Conservation (phyloP, 106 monocot genomes). For the Dendrobium catenatum region DNA sequence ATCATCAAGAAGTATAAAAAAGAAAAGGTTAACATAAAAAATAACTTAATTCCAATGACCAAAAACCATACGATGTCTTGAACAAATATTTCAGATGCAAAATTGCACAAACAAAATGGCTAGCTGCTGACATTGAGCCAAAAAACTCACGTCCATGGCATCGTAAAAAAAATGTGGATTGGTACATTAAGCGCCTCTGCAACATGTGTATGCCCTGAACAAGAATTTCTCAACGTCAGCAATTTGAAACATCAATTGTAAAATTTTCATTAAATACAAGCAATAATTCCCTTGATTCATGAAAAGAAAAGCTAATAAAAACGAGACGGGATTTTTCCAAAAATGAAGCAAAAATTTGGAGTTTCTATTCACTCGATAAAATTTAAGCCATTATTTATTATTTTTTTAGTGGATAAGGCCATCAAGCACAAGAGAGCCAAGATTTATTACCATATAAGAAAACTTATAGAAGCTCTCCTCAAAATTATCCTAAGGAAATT, state of each 20-base stretch:
- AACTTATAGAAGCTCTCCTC: not conserved
- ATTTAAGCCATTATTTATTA: not conserved
- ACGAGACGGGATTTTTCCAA: not conserved
- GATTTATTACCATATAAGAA: not conserved
- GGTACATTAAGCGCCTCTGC: slow-evolving; percentile 89
- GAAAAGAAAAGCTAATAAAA: not conserved
- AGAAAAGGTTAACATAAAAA: not conserved
- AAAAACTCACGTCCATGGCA: slow-evolving; percentile 92
- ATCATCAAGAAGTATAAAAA: not conserved
- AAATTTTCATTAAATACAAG: slow-evolving; percentile 14
- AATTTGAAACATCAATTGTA: slow-evolving; percentile 16
- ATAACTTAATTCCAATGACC: not conserved
- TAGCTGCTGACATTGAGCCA: not conserved
- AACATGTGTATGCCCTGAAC: slow-evolving; percentile 89
- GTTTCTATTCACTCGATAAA: not conserved
- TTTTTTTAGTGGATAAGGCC: not conserved
- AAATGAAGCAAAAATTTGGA: not conserved
- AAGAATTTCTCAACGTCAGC: slow-evolving; percentile 39
- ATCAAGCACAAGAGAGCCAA: not conserved
- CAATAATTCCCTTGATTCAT: slow-evolving; percentile 13
- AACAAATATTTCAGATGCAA: not conserved
- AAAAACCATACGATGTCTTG: not conserved
- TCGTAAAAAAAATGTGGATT: slow-evolving; percentile 90
- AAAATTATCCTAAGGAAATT: not conserved
- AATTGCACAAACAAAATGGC: not conserved